Evolutionary conservation across 441 rosid species (phyloP), one percentile per base, ranked within the genome.

Genomic region (Pelargonium fulgidum): DNA sequence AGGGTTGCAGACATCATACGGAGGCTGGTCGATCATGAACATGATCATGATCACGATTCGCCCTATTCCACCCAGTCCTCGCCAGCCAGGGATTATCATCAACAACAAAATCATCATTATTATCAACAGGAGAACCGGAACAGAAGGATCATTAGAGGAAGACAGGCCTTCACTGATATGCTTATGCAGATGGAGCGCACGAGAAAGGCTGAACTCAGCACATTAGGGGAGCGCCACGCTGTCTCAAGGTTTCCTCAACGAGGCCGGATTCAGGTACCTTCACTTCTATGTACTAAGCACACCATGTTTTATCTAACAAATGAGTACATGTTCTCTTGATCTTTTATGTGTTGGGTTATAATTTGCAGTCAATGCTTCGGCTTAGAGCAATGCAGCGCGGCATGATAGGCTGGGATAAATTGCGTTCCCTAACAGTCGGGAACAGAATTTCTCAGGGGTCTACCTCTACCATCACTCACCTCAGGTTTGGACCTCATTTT

Each of bases 131-230:
- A 47, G 14, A 0, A 12, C 12, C 12, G 14, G 52, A 11, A 1
- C 52, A 47, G 71, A 4, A 84, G 85, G 70, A 17, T 19, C 59
- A 79, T 91, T 24, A 79, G 99, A 79, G 96, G 97, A 7, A 76
- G 99, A 44, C 96, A 88, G 75, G 99, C 97, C 24, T 87, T 83
- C 29, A 72, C 84, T 33, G 93, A 91, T 77, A 81, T 94, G 74
- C 87, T 91, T 36, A 45, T 72, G 64, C 82, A 76, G 7, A 83
- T 89, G 79, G 88, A 79, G 68, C 85, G 85, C 42, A 91, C 89
- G 33, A 83, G 90, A 64, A 80, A 75, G 0, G 82, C 73, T 33
- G 97, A 94, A 71, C 73, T 94, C 10, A 80, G 71, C n/a, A 47
- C 70, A 2, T 52, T 94, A 33, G 66, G 13, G 0, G 84, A 81